Base-by-base conservation (phyloP, 78 protist genomes). In the Diacronema lutheri region DNA sequence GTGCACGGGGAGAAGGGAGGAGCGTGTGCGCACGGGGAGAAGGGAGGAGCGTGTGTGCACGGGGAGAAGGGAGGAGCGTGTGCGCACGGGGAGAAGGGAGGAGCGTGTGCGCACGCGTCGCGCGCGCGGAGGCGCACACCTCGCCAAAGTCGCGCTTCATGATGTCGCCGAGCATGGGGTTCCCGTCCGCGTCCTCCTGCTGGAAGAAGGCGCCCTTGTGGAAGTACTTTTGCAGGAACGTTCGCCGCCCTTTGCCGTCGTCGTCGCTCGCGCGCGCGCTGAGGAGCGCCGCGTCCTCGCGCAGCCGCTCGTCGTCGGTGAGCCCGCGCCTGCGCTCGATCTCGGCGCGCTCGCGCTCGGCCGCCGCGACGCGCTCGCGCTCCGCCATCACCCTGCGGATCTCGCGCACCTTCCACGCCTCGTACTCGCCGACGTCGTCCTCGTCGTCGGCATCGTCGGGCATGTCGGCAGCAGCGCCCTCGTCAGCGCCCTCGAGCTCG, bases 191-290 rank as follows among this genome's bases (percentile, higher is more conserved):
- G 73, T 83, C 81, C 57, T 57, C 66, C 9, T 77, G 85, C 81
- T 77, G 73, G 81, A 44, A 83, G 58, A 21, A 83, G 33, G 81
- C 87, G 50, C 87, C 87, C 56, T 83, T 64, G 73, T 83, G 73
- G 56, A 79, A 83, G 56, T 83, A 83, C 72, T 31, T 79, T 16
- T 83, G 87, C 71, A 83, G 33, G 81, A 77, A 83, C 23, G 9
- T 26, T 66, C 73, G 44, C 35, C 44, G 1, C 38, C 0, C 72
- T 46, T 73, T 77, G 46, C 69, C 87, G n/a, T 77, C 11, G 46
- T 33, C 31, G 19, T 35, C 0, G 56, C 25, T 37, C 21, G 12
- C 23, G 0, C 35, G n/a, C 33, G 5, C n/a, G 56, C 12, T 10
- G 35, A 0, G 33, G 55, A 33, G 66, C 81, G 9, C 84, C 33